Base-by-base conservation (phyloP, 768 basidiomycete genomes). In the Psilocybe cyanescens region DNA sequence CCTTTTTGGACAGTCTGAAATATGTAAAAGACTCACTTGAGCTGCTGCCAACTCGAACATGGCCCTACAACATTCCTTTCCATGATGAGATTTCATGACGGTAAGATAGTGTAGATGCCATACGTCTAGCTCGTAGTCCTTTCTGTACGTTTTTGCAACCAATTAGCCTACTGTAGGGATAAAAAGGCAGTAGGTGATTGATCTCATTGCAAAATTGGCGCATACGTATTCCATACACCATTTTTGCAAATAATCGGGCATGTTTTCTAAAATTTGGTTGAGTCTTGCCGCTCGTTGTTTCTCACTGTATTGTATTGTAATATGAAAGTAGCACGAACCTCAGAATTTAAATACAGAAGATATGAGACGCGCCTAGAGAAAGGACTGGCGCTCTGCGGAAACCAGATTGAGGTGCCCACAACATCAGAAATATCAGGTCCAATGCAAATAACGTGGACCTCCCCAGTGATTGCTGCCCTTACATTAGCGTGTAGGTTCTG, bases 351-450 rank as follows among this genome's bases (percentile, higher is more conserved):
- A 45, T 19, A 4, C n/a, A 2, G 5, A 24, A 24, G 35, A 16
- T 7, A 17, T 30, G 7, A 5, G 29, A 59, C 69, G 17, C 54
- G 74, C 72, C 69, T 75, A 5, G 65, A 50, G 39, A 69, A 63
- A 12, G 64, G 49, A 12, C 59, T 62, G 49, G 66, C 62, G 2
- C 75, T 73, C 4, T 74, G 75, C 1, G 72, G 71, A 63, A 68
- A 74, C 73, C 74, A 75, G 14, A 72, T 17, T 7, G 73, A 69
- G 8, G 66, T 70, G 19, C 74, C 72, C 8, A 75, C 65, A 31
- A 76, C 71, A 24, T 74, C 70, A 4, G 59, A 54, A 1, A 58
- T 39, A 3, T 60, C 56, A 8, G 69, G 63, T 2, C 71, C 70
- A 8, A 71, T 33, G n/a, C 62, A 46, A 28, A 71, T 68, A 11